Percentiles rank a stretch among this genome's conserved stretches.
Conservation (phyloP, 208 protist species). For the Leishmania tarentolae region DNA sequence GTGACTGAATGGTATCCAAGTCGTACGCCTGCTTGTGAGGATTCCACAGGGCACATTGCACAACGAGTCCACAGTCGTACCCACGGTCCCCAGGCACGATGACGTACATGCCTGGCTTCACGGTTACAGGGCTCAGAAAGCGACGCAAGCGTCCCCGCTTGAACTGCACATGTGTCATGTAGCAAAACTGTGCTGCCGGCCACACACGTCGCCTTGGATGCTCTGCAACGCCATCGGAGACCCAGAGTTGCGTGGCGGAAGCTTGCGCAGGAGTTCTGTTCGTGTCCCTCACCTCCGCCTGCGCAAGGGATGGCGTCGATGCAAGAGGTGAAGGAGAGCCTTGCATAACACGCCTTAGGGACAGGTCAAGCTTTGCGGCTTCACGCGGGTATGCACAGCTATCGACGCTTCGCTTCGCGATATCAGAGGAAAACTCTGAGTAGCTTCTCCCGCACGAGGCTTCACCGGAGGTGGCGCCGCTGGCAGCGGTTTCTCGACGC, state of each 20-base stretch:
- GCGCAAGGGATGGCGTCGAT: background rate
- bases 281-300: background rate
- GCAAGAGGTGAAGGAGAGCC: background rate
- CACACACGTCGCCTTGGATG: slow-evolving; percentile 17
- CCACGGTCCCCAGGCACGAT: slow-evolving; percentile 86
- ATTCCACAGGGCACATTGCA: slow-evolving; percentile 60
- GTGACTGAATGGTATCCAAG: slow-evolving; percentile 11
- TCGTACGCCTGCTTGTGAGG: slow-evolving; percentile 24
- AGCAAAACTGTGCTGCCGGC: slow-evolving; percentile 42
- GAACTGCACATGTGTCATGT: slow-evolving; percentile 78
- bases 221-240: background rate
- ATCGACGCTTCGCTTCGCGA: background rate
- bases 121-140: slow-evolving; percentile 34
- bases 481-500: background rate
- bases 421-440: slow-evolving; percentile 11
- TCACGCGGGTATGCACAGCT: background rate
- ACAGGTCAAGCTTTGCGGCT: background rate
- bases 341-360: background rate
- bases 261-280: background rate
- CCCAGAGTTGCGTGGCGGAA: no score
- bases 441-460: slow-evolving; percentile 16
- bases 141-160: slow-evolving; percentile 71
- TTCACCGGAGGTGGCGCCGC: background rate
- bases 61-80: slow-evolving; percentile 74
- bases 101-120: slow-evolving; percentile 57